These are phyloP conservation scores for Zizania latifolia DNA, from an alignment of 176 grass and related monocot genomes.

Conservation along the genomic window DNA sequence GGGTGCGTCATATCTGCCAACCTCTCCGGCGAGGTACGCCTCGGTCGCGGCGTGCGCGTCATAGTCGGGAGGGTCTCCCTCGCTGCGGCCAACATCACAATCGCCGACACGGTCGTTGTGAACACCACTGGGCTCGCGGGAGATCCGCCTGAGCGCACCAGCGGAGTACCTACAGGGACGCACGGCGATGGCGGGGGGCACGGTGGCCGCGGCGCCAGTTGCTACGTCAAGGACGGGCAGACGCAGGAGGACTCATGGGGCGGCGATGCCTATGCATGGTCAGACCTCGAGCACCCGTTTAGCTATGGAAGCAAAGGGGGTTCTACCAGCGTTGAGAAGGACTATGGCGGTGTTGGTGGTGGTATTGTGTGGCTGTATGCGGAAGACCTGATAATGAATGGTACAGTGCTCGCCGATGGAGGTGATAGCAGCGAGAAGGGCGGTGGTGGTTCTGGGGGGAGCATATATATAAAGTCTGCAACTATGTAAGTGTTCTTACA, in stretches of 20 bases:
- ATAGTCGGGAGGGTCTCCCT: slow-evolving; percentile 57
- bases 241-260: slow-evolving; percentile 98
- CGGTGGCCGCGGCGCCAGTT: slow-evolving; percentile 84
- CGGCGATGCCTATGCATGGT: slow-evolving; percentile 88
- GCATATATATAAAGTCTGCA: slow-evolving; percentile 62
- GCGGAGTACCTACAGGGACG: slow-evolving; percentile 71
- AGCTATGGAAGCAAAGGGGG: slow-evolving; percentile 94
- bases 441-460: slow-evolving; percentile 85
- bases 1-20: slow-evolving; percentile 73
- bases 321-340: slow-evolving; percentile 82
- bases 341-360: slow-evolving; percentile 73
- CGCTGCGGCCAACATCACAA: slow-evolving; percentile 55
- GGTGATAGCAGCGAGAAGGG: slow-evolving; percentile 69
- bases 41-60: slow-evolving; percentile 50
- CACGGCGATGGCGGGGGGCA: slow-evolving; percentile 89
- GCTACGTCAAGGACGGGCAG: slow-evolving; percentile 78
- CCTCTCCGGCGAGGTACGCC: slow-evolving; percentile 58
- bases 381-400: slow-evolving; percentile 64
- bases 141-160: slow-evolving; percentile 70
- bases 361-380: slow-evolving; percentile 78
- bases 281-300: slow-evolving; percentile 52
- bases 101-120: slow-evolving; percentile 61
- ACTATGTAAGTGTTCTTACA: slow-evolving; percentile 67
- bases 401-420: slow-evolving; percentile 63
- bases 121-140: slow-evolving; percentile 71